Percentiles rank a stretch among this genome's conserved stretches.
These are phyloP conservation scores for Botrytis galanthina DNA, from an alignment of 2,329 filamentous ascomycete genomes.

Conservation along the genomic window DNA sequence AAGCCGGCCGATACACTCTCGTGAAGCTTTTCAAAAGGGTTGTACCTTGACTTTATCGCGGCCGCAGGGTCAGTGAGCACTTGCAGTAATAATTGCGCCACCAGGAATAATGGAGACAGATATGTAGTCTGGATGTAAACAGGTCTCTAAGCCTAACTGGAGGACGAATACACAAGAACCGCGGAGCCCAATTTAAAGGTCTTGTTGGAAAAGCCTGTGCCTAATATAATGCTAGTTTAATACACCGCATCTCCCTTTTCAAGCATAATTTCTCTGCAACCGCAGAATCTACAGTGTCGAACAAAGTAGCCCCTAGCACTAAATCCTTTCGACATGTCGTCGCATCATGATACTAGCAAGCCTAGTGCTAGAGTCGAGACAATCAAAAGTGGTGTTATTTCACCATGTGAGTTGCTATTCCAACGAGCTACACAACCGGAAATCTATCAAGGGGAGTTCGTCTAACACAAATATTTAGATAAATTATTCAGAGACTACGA, in stretches of 20 bases:
- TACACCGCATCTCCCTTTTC: neutral
- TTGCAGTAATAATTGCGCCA: neutral
- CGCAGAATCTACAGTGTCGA: neutral
- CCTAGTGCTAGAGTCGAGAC: neutral
- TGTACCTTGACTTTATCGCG: neutral
- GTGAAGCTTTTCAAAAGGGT: neutral
- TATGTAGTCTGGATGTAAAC: no score
- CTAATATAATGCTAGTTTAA: neutral
- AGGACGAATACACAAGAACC: neutral
- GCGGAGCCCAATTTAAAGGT: neutral
- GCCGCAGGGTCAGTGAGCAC: neutral
- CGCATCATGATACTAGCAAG: neutral
- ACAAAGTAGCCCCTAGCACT: neutral
- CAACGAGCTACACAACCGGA: neutral
- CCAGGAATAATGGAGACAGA: neutral
- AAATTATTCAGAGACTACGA: neutral
- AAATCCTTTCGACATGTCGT: neutral
- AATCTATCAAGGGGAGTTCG: neutral
- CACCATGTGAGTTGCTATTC: neutral
- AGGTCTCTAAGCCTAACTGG: neutral
- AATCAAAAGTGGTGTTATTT: neutral
- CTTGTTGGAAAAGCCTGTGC: neutral
- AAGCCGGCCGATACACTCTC: neutral
- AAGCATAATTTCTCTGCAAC: neutral
- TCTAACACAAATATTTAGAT: neutral